A percentile compares a stretch with the other conserved stretches of the same genome.
These are phyloP conservation scores for Eucommia ulmoides DNA, from an alignment of 257 asterid genomes.

Conservation along the genomic window DNA sequence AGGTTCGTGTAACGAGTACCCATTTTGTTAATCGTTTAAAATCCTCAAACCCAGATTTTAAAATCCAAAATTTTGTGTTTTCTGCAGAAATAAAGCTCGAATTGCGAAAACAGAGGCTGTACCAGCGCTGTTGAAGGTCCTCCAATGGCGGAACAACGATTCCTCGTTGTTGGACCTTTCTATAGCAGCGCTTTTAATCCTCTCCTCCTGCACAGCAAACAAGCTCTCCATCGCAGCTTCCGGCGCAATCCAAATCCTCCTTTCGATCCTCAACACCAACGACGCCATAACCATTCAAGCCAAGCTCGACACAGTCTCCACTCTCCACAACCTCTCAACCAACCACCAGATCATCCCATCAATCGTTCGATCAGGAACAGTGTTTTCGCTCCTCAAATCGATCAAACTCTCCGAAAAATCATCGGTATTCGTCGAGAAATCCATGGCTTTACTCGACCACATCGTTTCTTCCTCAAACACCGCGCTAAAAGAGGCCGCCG, in stretches of 20 bases:
- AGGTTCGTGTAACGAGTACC: slow-evolving; percentile 47
- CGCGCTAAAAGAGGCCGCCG: slow-evolving; percentile 49
- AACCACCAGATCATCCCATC: slow-evolving; percentile 28
- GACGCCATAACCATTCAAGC: slow-evolving; percentile 31
- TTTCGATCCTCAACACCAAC: slow-evolving; percentile 27
- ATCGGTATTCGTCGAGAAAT: slow-evolving; percentile 49
- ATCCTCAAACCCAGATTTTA: no score
- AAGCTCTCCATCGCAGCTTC: slow-evolving; percentile 53
- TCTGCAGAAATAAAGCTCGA: slow-evolving; percentile 49
- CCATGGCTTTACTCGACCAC: slow-evolving; percentile 41
- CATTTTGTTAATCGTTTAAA: no score
- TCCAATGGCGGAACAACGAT: slow-evolving; percentile 34
- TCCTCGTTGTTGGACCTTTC: slow-evolving; percentile 37
- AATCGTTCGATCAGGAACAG: slow-evolving; percentile 35
- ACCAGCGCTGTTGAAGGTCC: slow-evolving; percentile 34
- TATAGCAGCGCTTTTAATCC: slow-evolving; percentile 46
- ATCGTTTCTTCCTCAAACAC: slow-evolving; percentile 36
- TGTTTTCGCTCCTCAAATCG: slow-evolving; percentile 25
- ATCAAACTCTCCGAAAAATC: slow-evolving; percentile 27
- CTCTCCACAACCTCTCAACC: slow-evolving; percentile 58
- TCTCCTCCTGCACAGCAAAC: slow-evolving; percentile 56
- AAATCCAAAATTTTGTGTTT: neutral
- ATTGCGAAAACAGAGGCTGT: slow-evolving; percentile 55
- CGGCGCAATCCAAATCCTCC: slow-evolving; percentile 40
- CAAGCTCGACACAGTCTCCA: slow-evolving; percentile 46